Evolutionary conservation across 176 grass and related monocot genomes (phyloP).

Genomic region (Neostapfia colusana): DNA sequence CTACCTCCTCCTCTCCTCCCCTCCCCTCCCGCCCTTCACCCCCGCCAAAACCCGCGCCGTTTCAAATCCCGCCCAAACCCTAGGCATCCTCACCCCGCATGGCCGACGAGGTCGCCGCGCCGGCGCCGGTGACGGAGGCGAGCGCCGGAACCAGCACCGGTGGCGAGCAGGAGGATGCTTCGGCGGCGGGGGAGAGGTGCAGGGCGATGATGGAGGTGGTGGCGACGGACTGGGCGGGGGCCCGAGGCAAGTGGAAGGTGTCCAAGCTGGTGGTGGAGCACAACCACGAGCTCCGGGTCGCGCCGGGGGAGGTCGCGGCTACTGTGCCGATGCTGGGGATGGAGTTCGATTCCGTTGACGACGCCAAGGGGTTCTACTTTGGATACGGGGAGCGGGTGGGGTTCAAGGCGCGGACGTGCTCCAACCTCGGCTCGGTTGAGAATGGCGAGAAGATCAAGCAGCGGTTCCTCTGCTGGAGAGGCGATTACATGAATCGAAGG

Average conservation of each 20-base stretch:
- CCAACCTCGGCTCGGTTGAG: conserved; percentile 53
- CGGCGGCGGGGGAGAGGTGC: conserved; percentile 43
- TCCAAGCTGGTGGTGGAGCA: conserved; percentile 72
- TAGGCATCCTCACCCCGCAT: conserved; percentile 6
- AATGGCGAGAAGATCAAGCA: conserved; percentile 70
- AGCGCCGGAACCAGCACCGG: conserved; percentile 29
- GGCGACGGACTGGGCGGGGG: conserved; percentile 52
- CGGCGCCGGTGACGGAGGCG: conserved; percentile 7
- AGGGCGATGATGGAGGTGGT: conserved; percentile 93
- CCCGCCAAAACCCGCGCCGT: conserved; percentile 37
- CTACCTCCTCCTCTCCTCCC: not conserved
- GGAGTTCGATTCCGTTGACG: conserved; percentile 76
- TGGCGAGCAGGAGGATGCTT: not conserved
- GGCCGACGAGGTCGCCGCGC: not conserved
- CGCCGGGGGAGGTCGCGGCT: not conserved
- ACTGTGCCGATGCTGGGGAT: conserved; percentile 53
- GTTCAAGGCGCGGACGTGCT: conserved; percentile 66
- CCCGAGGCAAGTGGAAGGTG: conserved; percentile 62
- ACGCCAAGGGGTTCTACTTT: conserved; percentile 72
- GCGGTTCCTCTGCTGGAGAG: conserved; percentile 74
- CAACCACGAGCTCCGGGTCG: conserved; percentile 53
- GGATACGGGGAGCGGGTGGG: conserved; percentile 54
- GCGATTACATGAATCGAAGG: conserved; percentile 37
- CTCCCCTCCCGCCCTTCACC: too few relatives aligned
- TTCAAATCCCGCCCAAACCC: conserved; percentile 47